A percentile compares a stretch with the other conserved stretches of the same genome.
Evolutionary conservation across 169 alveolate species (phyloP).

Genomic region (Cryptosporidium sp.): DNA sequence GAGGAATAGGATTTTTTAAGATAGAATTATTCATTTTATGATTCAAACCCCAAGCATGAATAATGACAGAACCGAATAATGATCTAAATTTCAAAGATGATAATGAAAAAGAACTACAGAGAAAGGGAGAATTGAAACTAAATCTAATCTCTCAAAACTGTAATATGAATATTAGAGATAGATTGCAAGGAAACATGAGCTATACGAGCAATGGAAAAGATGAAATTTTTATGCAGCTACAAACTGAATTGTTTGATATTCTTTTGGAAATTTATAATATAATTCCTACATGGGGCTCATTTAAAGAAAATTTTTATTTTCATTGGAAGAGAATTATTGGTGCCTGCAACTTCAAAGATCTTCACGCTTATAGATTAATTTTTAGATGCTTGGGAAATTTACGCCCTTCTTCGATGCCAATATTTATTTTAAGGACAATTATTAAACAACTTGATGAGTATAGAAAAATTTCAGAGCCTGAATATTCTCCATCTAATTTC

Average conservation of each 20-base stretch:
- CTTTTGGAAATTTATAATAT: constrained; percentile 35
- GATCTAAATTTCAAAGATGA: neutral
- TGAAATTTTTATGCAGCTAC: constrained; percentile 61
- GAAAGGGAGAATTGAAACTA: neutral
- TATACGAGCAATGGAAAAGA: constrained; percentile 14
- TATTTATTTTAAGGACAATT: constrained; percentile 37
- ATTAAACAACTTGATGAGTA: constrained; percentile 72
- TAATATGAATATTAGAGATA: neutral
- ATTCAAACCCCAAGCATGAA: neutral
- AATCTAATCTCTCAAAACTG: constrained; percentile 1
- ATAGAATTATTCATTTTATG: neutral
- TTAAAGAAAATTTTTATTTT: constrained; percentile 63
- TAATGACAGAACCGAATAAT: constrained; percentile 4
- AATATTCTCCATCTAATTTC: constrained; percentile 39
- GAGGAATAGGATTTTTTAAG: neutral
- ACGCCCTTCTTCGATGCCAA: constrained; percentile 73
- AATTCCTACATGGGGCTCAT: constrained; percentile 72
- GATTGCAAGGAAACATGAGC: neutral
- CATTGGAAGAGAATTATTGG: constrained; percentile 73
- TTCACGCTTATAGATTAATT: constrained; percentile 68
- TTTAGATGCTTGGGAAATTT: constrained; percentile 63
- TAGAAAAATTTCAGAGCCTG: constrained; percentile 73
- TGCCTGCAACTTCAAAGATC: constrained; percentile 47
- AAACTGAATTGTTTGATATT: constrained; percentile 60
- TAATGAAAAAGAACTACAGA: neutral